Conservation (phyloP, 768 basidiomycete species). For the Boletales sp. region DNA sequence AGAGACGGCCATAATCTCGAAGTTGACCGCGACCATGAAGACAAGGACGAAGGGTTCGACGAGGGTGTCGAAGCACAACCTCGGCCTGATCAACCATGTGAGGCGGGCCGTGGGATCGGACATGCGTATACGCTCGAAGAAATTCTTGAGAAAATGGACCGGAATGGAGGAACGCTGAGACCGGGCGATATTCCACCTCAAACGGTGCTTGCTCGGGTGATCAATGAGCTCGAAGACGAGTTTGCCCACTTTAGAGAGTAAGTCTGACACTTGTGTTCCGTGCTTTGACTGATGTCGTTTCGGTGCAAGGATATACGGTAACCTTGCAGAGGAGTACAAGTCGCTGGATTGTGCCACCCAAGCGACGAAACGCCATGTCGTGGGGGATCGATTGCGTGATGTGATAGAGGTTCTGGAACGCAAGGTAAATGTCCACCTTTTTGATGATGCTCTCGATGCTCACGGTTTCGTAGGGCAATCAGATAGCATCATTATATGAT, state of each 20-base stretch:
- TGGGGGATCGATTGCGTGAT: conserved; percentile 85
- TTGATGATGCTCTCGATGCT: not conserved
- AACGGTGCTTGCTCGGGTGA: conserved; percentile 77
- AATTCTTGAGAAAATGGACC: conserved; percentile 24
- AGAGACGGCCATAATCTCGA: conserved; percentile 22
- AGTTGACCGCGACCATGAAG: not conserved
- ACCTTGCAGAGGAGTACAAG: conserved; percentile 92
- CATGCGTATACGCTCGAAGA: conserved; percentile 19
- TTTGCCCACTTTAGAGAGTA: conserved; percentile 94
- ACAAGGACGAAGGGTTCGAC: conserved; percentile 14
- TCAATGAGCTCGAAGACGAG: conserved; percentile 90
- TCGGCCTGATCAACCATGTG: conserved; percentile 1
- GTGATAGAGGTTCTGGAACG: conserved; percentile 90
- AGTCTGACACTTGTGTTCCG: conserved; percentile 19
- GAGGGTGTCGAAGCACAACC: conserved; percentile 6
- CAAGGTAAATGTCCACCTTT: conserved; percentile 53
- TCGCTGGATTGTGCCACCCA: conserved; percentile 82
- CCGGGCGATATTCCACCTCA: conserved; percentile 66
- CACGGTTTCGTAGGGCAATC: conserved; percentile 64
- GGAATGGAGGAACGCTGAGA: conserved; percentile 20
- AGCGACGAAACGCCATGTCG: conserved; percentile 74
- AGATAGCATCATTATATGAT: conserved; percentile 89
- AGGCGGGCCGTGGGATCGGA: conserved; percentile 2
- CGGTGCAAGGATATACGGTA: conserved; percentile 74
- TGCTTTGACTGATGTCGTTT: conserved; percentile 6